Evolutionary conservation across 169 alveolate species (phyloP), one percentile per base, ranked within the genome.

Genomic region (Plasmodium gaboni): DNA sequence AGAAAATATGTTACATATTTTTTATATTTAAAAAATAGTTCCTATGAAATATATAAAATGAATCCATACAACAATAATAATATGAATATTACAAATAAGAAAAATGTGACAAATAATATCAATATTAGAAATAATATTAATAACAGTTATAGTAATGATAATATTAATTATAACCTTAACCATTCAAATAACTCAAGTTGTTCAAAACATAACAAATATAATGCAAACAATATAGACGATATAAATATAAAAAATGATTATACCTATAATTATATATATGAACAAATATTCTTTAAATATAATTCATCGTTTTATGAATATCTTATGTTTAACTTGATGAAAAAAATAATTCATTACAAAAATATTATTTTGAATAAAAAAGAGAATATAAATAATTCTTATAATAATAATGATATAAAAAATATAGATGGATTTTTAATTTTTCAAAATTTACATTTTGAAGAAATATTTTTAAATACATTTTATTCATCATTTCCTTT

Each of bases 401-500:
- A 78, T 42, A 57, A 24, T 28, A 17, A 50, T 51, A 48, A 28
- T 38, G 64, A 63, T 24, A 28, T 46, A 32, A 53, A 78, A n/a
- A 6, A 44, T 50, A 57, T 15, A 44, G 57, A 24, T 12, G 46
- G 42, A n/a, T 12, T 24, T 15, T 69, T 78, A 69, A 50, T 44
- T 12, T 64, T 78, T 60, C 64, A 46, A 65, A 65, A 78, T 38
- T 50, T 22, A 22, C 26, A 53, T 57, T 65, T 17, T 65, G 89
- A 78, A 78, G 89, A 64, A 12, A 59, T 44, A 5, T 78, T 78
- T 44, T 64, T 78, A 42, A 70, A 64, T 24, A 78, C 48, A 65
- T 78, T 78, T 78, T 78, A 78, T 46, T 67, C 89, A n/a, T 65
- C 89, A n/a, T 46, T 78, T 65, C 89, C 89, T 57, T 78, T 78